Conservation (phyloP, 768 basidiomycete genomes). For the Lanmaoa rubissima region DNA sequence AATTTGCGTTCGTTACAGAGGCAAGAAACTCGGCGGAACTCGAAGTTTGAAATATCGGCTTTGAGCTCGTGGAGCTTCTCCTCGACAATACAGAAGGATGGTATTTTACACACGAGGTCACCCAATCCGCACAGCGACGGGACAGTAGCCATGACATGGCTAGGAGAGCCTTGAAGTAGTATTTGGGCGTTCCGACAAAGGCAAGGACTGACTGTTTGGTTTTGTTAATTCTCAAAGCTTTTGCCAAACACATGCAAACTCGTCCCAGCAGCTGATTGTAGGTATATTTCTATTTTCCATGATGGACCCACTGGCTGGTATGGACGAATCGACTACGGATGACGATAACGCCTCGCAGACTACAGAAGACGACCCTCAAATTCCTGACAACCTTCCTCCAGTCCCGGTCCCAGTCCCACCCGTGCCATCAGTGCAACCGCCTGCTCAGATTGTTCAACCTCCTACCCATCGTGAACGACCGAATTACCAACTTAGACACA, state of each 20-base stretch:
- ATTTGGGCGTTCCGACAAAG: not conserved
- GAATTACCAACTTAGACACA: slow-evolving; percentile 67
- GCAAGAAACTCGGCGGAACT: slow-evolving; percentile 30
- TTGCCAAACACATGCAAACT: slow-evolving; percentile 25
- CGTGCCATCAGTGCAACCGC: slow-evolving; percentile 29
- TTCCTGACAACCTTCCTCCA: slow-evolving; percentile 57
- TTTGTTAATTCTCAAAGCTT: slow-evolving; percentile 24
- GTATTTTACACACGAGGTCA: not conserved
- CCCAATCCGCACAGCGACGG: not conserved
- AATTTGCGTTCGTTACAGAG: slow-evolving; percentile 17
- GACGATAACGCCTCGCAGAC: slow-evolving; percentile 76
- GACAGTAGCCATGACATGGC: slow-evolving; percentile 17
- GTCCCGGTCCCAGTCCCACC: slow-evolving; percentile 38
- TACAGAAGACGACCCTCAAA: slow-evolving; percentile 80
- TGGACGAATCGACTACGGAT: slow-evolving; percentile 49
- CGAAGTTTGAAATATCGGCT: slow-evolving; percentile 21
- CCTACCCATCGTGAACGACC: slow-evolving; percentile 45
- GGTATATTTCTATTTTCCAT: not conserved
- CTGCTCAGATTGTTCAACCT: slow-evolving; percentile 32
- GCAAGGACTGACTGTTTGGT: slow-evolving; percentile 16
- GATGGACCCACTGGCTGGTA: slow-evolving; percentile 23
- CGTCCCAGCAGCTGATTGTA: slow-evolving; percentile 6
- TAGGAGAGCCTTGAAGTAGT: not conserved
- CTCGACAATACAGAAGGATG: not conserved
- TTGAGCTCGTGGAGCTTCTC: slow-evolving; percentile 12